Evolutionary conservation across 257 asterid species (phyloP).

Genomic region (Ilex aquifolium): DNA sequence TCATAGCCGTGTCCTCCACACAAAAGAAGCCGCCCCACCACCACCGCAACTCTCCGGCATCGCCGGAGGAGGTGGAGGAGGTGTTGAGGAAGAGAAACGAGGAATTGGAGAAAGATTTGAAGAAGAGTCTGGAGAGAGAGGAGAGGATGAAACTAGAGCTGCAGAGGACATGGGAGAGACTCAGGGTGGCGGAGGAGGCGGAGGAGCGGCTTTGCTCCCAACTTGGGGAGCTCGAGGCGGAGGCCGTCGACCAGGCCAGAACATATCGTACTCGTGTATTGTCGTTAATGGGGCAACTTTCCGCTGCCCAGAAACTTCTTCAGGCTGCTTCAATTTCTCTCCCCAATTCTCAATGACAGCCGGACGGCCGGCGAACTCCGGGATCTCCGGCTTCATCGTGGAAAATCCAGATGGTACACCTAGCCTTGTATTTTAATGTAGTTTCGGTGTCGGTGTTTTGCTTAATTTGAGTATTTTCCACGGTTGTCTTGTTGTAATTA

Average conservation of each 20-base stretch:
- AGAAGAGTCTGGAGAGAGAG: neutral
- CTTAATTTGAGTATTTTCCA: too few relatives aligned
- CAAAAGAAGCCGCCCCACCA: neutral
- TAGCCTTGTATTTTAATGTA: too few relatives aligned
- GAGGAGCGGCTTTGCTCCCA: conserved; percentile 2
- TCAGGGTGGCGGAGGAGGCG: neutral
- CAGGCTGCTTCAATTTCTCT: neutral
- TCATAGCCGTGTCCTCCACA: neutral
- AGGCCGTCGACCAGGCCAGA: neutral
- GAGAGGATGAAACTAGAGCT: neutral
- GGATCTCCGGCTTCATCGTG: too few relatives aligned
- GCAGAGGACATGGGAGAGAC: neutral
- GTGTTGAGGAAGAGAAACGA: neutral
- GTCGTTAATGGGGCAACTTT: neutral
- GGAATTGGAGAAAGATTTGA: neutral
- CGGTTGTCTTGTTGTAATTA: too few relatives aligned
- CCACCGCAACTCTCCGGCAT: neutral
- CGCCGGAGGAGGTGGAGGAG: neutral
- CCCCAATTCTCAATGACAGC: too few relatives aligned
- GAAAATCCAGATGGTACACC: too few relatives aligned
- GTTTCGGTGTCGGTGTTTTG: too few relatives aligned
- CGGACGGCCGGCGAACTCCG: too few relatives aligned
- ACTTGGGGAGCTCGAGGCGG: neutral
- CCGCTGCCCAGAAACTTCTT: neutral
- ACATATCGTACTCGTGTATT: neutral